Base-by-base conservation (phyloP, 2,329 filamentous ascomycete genomes). In the Botrytis fragariae region DNA sequence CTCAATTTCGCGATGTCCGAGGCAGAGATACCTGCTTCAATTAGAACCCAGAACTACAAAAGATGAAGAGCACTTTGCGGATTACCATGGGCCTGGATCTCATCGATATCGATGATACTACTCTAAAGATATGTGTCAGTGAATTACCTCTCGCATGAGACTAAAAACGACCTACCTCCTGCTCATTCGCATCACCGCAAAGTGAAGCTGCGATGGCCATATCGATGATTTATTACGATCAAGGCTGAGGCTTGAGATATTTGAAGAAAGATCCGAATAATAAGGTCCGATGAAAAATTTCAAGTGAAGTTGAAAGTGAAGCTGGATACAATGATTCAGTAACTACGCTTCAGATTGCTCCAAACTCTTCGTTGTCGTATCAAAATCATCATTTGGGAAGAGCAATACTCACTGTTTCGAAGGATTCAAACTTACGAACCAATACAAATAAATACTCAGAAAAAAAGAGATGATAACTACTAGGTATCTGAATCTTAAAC, bases 1-100 rank as follows among this genome's bases (percentile, higher is more conserved):
- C 90, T 92, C 68, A 92, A 83, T 80, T 91, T 92, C 12, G 85
- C 84, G 76, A 92, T 91, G 79, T 92, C 90, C 3, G 88, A 85
- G 45, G 87, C 88, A 72, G 88, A 87, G 76, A 92, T 89, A 60
- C 90, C 87, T 88, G 71, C 9, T 73, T 63, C 18, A 10, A 54
- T 77, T 39, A 79, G 75, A 45, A n/a, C 44, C 6, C 22, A 29
- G 29, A 62, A 10, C 29, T 48, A 6, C 8, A 59, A 18, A 44
- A 25, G 14, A 29, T 71, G 37, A 69, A 60, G 51, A 69, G 32
- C 16, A 10, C 37, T 59, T 35, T 45, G 54, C 25, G 32, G 65
- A 76, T 60, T 81, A 87, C 88, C 90, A 80, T 92, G 89, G 48
- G 87, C 85, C 80, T 91, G 90, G 45, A 92, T 88, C 62, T 85